A percentile compares a stretch with the other conserved stretches of the same genome.
Evolutionary conservation across 106 monocot species (phyloP).

Genomic region (Ottelia alismoides): DNA sequence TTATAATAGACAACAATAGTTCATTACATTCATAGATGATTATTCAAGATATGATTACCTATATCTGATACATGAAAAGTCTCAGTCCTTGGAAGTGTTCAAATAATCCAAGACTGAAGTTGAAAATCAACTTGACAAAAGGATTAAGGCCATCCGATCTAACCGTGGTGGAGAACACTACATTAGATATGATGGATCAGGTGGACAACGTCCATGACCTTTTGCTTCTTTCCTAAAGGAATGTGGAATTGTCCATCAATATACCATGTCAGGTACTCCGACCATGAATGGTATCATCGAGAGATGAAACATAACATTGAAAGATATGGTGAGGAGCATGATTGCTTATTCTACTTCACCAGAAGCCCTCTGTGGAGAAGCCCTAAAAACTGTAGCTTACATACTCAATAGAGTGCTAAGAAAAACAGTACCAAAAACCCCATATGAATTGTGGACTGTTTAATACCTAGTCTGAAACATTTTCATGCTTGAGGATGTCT

Average conservation of each 20-base stretch:
- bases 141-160: constrained; percentile 3
- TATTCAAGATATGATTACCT: constrained; percentile 5
- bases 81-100: constrained; percentile 4
- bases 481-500: constrained; percentile 13
- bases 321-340: constrained; percentile 2
- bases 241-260: constrained; percentile 3
- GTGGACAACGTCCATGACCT: constrained; percentile 5
- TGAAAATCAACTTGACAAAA: constrained; percentile 8
- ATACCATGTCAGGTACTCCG: constrained; percentile 2
- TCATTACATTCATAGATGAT: constrained; percentile 11
- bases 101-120: constrained; percentile 5
- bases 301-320: constrained; percentile 2
- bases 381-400: constrained; percentile 13
- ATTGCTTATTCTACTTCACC: neutral
- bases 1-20: constrained; percentile 9
- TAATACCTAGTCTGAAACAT: neutral
- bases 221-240: constrained; percentile 8
- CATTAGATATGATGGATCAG: constrained; percentile 4
- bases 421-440: constrained; percentile 4
- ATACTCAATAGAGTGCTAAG: constrained; percentile 11
- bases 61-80: constrained; percentile 4
- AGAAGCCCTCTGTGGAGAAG: neutral
- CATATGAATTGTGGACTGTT: constrained; percentile 12
- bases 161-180: constrained; percentile 1
- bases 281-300: constrained; percentile 8